Base-by-base conservation (phyloP, 2,329 filamentous ascomycete species). In the Colletotrichum karsti region DNA sequence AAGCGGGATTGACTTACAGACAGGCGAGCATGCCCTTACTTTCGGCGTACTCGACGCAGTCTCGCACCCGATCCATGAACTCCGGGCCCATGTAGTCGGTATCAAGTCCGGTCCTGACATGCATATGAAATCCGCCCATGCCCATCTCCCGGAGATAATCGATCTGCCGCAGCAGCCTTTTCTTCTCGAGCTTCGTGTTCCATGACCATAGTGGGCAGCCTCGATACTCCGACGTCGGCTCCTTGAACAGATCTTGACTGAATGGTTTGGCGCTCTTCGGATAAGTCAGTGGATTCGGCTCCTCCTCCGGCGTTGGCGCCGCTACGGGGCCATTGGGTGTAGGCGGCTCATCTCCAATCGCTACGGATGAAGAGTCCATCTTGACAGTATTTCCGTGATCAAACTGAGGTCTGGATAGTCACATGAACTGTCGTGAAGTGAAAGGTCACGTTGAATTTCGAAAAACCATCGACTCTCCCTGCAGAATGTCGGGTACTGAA, bases 81-180 rank as follows among this genome's bases (percentile, higher is more conserved):
- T 78, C 76, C 20, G 68, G 42, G n/a, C 75, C 75, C 69, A 77
- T 71, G 42, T 78, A 77, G 24, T 74, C 73, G 7, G 76, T 78
- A 50, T 78, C 76, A 13, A 78, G 73, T 2, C 76, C 76, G 3
- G 71, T 74, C 15, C 76, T 70, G 15, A 73, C 72, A 68, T 78
- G 75, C 70, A 77, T 77, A 30, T 75, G 73, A 42, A 77, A 77
- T 3, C 77, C 76, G 4, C 76, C 76, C 63, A 77, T 69, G 3
- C 76, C 76, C 76, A 78, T 78, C 9, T 74, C 73, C 15, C 65
- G 42, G 18, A 78, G 73, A 59, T 72, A 53, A 55, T 77, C 74
- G 30, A 78, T 77, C 54, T 78, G 75, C 20, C 74, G 71, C 2
- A 74, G 71, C 53, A 77, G 59, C 59, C 74, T 72, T 10, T 65